Evolutionary conservation across 2,329 filamentous ascomycete species (phyloP).

Genomic region (Ophiostoma triangulosporum): DNA sequence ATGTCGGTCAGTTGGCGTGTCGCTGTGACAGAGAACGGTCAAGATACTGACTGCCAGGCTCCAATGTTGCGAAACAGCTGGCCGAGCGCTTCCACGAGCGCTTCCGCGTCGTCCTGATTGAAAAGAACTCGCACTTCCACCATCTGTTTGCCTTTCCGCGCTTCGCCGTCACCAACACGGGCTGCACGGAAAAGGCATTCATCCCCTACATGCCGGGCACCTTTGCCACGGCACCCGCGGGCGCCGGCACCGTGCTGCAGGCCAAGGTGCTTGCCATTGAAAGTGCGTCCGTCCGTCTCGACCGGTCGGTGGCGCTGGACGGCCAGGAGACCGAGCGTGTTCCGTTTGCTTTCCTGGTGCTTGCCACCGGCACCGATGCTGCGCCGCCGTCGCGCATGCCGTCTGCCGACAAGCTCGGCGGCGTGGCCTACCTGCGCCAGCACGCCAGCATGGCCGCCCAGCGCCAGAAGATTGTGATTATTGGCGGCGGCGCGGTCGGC

Average conservation of each 20-base stretch:
- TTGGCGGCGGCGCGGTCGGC: slow-evolving; percentile 43
- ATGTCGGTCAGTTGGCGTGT: slow-evolving; percentile 6
- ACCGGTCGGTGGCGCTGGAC: slow-evolving; percentile 1
- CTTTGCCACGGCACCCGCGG: slow-evolving; percentile 1
- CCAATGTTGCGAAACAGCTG: slow-evolving; percentile 28
- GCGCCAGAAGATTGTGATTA: slow-evolving; percentile 30
- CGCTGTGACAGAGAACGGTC: too few relatives aligned
- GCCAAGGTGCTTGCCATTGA: slow-evolving; percentile 20
- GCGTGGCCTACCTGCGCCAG: slow-evolving; percentile 26
- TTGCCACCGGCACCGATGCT: slow-evolving; percentile 41
- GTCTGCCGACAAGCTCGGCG: slow-evolving; percentile 27
- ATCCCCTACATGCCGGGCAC: slow-evolving; percentile 35
- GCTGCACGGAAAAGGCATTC: slow-evolving; percentile 42
- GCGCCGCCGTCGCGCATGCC: slow-evolving; percentile 35
- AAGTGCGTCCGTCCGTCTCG: slow-evolving; percentile 27
- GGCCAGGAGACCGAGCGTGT: slow-evolving; percentile 9
- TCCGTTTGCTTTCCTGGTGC: slow-evolving; percentile 22
- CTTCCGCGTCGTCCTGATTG: slow-evolving; percentile 41
- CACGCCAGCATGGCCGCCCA: slow-evolving; percentile 31
- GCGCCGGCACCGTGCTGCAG: slow-evolving; percentile 24
- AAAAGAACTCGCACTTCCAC: slow-evolving; percentile 48
- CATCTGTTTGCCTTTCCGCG: slow-evolving; percentile 48
- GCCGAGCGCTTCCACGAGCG: slow-evolving; percentile 31
- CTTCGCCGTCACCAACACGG: slow-evolving; percentile 38
- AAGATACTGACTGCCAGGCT: neutral